Evolutionary conservation across 2,329 filamentous ascomycete species (phyloP).

Genomic region (Magnaporthales sp.): DNA sequence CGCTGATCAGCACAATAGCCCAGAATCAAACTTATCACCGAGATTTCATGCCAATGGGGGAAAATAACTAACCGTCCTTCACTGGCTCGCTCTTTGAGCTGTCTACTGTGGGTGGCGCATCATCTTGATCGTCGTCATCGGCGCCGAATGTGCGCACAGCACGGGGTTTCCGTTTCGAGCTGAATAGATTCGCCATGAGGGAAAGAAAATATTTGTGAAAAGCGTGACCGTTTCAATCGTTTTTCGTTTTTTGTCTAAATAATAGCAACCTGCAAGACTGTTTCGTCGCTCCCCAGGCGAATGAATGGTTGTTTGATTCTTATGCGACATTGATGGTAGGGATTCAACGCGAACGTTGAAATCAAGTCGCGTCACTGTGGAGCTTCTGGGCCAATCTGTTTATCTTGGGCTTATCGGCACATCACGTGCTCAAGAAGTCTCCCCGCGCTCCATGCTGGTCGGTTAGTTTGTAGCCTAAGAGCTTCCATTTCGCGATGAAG

Average conservation of each 20-base stretch:
- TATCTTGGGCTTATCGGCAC: neutral
- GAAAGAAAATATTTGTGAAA: neutral
- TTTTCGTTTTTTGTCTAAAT: neutral
- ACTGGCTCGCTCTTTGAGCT: slow-evolving; percentile 15
- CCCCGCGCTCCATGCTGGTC: neutral
- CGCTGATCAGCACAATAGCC: slow-evolving; percentile 12
- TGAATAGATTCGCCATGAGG: slow-evolving; percentile 26
- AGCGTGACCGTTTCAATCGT: neutral
- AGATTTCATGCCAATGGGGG: neutral
- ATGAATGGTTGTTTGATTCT: neutral
- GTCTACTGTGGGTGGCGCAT: slow-evolving; percentile 3
- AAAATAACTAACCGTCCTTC: slow-evolving; percentile 27
- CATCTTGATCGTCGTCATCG: slow-evolving; percentile 28
- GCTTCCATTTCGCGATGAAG: neutral
- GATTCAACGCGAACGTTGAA: neutral
- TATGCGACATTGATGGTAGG: neutral
- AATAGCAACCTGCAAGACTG: neutral
- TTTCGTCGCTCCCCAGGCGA: neutral
- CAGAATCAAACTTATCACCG: slow-evolving; percentile 16
- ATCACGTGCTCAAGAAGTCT: neutral
- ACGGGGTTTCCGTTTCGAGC: slow-evolving; percentile 59
- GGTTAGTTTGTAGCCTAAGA: neutral
- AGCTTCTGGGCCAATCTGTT: neutral
- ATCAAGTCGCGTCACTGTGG: neutral
- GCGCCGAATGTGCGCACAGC: slow-evolving; percentile 66